Evolutionary conservation across 2,329 filamentous ascomycete genomes (phyloP).

Genomic region (Escovopsis sp.): DNA sequence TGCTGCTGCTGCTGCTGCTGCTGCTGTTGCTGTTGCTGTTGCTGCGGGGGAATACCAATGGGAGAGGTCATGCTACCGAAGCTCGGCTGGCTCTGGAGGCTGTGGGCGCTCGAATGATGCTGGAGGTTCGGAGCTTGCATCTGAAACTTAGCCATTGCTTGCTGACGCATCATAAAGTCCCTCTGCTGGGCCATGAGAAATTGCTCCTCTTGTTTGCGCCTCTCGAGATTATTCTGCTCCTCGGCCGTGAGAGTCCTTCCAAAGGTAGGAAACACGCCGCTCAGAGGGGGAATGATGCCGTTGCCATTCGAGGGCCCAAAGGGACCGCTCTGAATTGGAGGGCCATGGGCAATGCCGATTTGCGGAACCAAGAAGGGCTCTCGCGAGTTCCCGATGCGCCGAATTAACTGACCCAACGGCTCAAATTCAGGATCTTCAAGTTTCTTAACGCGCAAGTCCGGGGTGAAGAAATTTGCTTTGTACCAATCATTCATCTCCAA

Average conservation of each 20-base stretch:
- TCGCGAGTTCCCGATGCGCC: slow-evolving; percentile 89
- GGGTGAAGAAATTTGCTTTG: slow-evolving; percentile 93
- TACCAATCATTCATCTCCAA: slow-evolving; percentile 99
- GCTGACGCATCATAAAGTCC: slow-evolving; percentile 79
- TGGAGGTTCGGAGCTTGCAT: slow-evolving; percentile 48
- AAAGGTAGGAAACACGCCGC: slow-evolving; percentile 88
- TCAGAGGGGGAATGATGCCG: slow-evolving; percentile 72
- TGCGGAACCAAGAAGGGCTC: slow-evolving; percentile 97
- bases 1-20: slow-evolving; percentile 26
- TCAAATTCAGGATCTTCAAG: slow-evolving; percentile 89
- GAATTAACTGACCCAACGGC: slow-evolving; percentile 83
- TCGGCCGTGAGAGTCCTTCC: slow-evolving; percentile 92
- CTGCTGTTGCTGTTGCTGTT: slow-evolving; percentile 14
- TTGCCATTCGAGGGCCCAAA: slow-evolving; percentile 37
- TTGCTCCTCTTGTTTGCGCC: slow-evolving; percentile 95
- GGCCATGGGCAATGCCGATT: slow-evolving; percentile 85
- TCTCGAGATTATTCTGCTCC: slow-evolving; percentile 93
- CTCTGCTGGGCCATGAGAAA: slow-evolving; percentile 93
- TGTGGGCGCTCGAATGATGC: slow-evolving; percentile 90
- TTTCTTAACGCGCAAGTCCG: slow-evolving; percentile 88
- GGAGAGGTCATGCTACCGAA: slow-evolving; percentile 92
- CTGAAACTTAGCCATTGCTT: slow-evolving; percentile 60
- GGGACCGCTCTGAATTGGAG: slow-evolving; percentile 38
- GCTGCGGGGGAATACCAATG: slow-evolving; percentile 37
- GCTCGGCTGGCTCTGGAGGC: slow-evolving; percentile 91